These are phyloP conservation scores for carrot (Daucus carota) DNA, from an alignment of 129 eudicot genomes.

Conservation along the genomic window DNA sequence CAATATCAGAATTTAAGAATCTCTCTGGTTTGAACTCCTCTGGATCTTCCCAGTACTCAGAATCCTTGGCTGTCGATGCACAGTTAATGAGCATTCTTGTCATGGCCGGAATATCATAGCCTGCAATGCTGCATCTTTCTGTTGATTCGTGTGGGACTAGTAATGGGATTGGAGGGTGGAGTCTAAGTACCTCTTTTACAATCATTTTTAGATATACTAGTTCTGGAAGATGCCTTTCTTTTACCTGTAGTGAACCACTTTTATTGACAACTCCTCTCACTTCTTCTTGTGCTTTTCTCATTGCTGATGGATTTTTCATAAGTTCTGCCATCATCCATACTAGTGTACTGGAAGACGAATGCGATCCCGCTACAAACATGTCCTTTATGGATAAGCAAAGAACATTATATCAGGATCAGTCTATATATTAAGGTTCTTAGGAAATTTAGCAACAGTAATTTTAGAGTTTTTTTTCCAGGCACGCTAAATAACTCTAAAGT, in stretches of 20 bases:
- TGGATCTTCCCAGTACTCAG: conserved; percentile 29
- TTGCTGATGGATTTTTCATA: conserved; percentile 12
- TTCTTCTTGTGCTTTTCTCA: conserved; percentile 20
- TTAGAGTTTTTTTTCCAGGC: no score
- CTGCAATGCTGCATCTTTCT: conserved; percentile 6
- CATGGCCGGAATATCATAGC: conserved; percentile 11
- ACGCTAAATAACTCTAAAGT: no score
- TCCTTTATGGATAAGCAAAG: no score
- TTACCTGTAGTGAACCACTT: neutral
- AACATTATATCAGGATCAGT: no score
- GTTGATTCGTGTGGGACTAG: conserved; percentile 12
- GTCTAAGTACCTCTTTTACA: conserved; percentile 16
- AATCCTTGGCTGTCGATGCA: conserved; percentile 19
- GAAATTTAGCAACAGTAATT: no score
- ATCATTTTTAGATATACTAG: conserved; percentile 15
- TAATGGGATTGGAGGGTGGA: conserved; percentile 22
- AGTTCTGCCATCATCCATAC: conserved; percentile 23
- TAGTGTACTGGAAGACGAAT: conserved; percentile 4
- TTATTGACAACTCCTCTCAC: neutral
- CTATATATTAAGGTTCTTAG: no score
- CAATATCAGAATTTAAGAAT: conserved; percentile 16
- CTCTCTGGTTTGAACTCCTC: conserved; percentile 30
- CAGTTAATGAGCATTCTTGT: conserved; percentile 10
- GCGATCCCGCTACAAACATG: conserved; percentile 10
- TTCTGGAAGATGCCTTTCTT: conserved; percentile 13